These are phyloP conservation scores for Globisporangium okanoganense DNA, from an alignment of 352 stramenopile species.

Conservation along the genomic window DNA sequence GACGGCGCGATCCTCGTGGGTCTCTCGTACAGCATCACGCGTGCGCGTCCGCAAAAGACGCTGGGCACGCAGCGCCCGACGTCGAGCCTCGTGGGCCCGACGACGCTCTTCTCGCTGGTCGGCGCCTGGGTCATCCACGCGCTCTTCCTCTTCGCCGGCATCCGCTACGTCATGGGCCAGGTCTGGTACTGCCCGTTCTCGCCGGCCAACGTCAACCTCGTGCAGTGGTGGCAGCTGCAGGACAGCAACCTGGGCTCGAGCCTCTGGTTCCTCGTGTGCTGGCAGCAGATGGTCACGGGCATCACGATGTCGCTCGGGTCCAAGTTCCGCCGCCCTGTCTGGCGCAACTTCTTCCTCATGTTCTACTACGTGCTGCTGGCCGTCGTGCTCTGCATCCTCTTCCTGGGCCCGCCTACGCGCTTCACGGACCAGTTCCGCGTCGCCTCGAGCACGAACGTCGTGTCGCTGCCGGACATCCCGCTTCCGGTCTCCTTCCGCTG, in stretches of 20 bases:
- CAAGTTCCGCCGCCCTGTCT: constrained; percentile 60
- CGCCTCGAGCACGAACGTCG: constrained; percentile 70
- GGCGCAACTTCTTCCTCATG: constrained; percentile 62
- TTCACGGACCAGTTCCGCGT: constrained; percentile 70
- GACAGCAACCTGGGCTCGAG: constrained; percentile 62
- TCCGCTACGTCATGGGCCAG: constrained; percentile 53
- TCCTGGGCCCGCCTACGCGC: constrained; percentile 50
- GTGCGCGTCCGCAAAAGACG: constrained; percentile 47
- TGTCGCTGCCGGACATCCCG: constrained; percentile 64
- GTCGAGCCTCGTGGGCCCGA: constrained; percentile 75
- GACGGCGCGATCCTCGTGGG: constrained; percentile 78
- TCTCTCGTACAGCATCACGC: constrained; percentile 78
- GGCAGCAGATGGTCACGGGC: constrained; percentile 65
- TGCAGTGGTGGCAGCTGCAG: constrained; percentile 71
- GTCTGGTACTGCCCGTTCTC: constrained; percentile 73
- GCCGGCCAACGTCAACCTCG: constrained; percentile 57
- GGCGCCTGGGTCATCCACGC: constrained; percentile 66
- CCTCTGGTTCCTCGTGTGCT: constrained; percentile 61
- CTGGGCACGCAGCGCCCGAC: constrained; percentile 73
- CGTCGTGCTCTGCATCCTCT: constrained; percentile 48
- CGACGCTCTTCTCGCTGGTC: constrained; percentile 59
- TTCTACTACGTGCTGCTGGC: constrained; percentile 57
- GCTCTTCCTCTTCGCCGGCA: constrained; percentile 63
- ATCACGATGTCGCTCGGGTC: constrained; percentile 59
- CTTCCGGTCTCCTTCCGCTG: constrained; percentile 55